phyloP scores from a whole-genome alignment of 306 rosid genomes.

The cucumber (Cucumis sativus) region Cucumber_9930_V3 NC_026660.2:3790001-3790500 shows the following conservation, averaged over 20 bases:
- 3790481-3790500: conserved; percentile 81
- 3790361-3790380: neutral
- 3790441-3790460: conserved; percentile 34
- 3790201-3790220: conserved; percentile 24
- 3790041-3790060: neutral
- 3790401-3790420: neutral
- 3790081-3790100: conserved; percentile 34
- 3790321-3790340: conserved; percentile 22
- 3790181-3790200: conserved; percentile 40
- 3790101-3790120: conserved; percentile 65
- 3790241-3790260: conserved; percentile 16
- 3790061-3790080: neutral
- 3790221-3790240: conserved; percentile 11
- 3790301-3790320: conserved; percentile 26
- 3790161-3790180: conserved; percentile 60
- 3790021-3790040: neutral
- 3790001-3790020: neutral
- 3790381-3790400: conserved; percentile 9
- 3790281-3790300: conserved; percentile 39
- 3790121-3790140: conserved; percentile 71
- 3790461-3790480: conserved; percentile 63
- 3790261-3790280: conserved; percentile 36
- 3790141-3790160: conserved; percentile 31
- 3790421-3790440: conserved; percentile 9
- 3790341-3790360: conserved; percentile 50